phyloP scores from a whole-genome alignment of 306 rosid genomes.

The Acacia melanoxylon region DNA sequence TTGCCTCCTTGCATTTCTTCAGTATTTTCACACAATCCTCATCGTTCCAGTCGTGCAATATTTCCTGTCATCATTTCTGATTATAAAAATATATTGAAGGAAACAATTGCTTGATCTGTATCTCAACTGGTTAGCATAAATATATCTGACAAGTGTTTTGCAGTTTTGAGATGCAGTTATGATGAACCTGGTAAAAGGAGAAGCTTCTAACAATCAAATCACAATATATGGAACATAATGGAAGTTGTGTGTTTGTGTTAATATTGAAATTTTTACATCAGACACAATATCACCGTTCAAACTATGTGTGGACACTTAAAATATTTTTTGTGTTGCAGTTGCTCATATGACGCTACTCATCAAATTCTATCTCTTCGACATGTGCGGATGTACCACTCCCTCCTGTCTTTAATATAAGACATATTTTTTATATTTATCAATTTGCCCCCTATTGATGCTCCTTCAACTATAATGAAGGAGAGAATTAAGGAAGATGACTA shows the following conservation, averaged over 20 bases:
- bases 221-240: neutral
- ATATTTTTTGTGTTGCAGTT: no score
- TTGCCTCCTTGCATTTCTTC: constrained; percentile 37
- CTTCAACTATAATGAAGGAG: no score
- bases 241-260: neutral
- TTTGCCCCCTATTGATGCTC: no score
- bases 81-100: neutral
- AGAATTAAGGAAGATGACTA: no score
- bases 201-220: neutral
- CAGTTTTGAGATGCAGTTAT: neutral
- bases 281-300: no score
- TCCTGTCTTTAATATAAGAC: no score
- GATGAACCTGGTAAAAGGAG: neutral
- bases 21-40: constrained; percentile 40
- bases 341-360: neutral
- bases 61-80: constrained; percentile 29
- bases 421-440: no score
- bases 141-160: neutral
- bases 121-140: neutral
- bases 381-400: no score
- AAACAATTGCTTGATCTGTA: neutral
- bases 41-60: constrained; percentile 37
- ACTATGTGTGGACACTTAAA: no score
- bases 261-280: neutral
- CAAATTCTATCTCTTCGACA: neutral